Conservation (phyloP, 352 stramenopile species). For the Phytophthora europaea region DNA sequence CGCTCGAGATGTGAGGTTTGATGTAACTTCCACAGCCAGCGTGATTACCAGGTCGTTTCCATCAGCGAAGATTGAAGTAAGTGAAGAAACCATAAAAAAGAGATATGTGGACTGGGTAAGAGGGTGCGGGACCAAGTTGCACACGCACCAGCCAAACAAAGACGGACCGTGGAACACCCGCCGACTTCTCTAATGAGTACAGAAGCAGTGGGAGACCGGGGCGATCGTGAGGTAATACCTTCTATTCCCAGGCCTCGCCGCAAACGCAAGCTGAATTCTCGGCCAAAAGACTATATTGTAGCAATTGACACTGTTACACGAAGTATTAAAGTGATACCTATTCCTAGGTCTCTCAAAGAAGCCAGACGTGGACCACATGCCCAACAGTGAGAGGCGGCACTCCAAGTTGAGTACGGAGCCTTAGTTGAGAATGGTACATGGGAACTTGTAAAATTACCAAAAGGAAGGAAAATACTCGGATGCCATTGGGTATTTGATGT, state of each 20-base stretch:
- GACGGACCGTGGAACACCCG: not conserved
- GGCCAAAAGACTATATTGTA: not conserved
- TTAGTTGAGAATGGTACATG: too few species aligned
- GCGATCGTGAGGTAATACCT: not conserved
- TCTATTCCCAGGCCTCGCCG: not conserved
- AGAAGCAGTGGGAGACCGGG: not conserved
- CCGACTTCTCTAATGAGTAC: not conserved
- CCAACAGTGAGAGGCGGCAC: too few species aligned
- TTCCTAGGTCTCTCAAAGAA: not conserved
- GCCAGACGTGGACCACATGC: not conserved
- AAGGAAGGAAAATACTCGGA: not conserved
- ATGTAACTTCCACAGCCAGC: not conserved
- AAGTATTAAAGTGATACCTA: not conserved
- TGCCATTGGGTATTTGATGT: not conserved
- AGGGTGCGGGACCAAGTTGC: not conserved
- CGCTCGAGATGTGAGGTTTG: slow-evolving; percentile 10
- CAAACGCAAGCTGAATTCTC: not conserved
- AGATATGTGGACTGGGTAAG: not conserved
- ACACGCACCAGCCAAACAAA: not conserved
- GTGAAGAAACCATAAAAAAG: not conserved
- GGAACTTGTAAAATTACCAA: too few species aligned
- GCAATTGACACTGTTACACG: not conserved
- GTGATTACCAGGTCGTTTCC: too few species aligned
- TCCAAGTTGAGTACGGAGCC: too few species aligned
- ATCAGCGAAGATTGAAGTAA: not conserved